Base-by-base conservation (phyloP, 495 filamentous ascomycete species). In the Chaetomium tenue region DNA sequence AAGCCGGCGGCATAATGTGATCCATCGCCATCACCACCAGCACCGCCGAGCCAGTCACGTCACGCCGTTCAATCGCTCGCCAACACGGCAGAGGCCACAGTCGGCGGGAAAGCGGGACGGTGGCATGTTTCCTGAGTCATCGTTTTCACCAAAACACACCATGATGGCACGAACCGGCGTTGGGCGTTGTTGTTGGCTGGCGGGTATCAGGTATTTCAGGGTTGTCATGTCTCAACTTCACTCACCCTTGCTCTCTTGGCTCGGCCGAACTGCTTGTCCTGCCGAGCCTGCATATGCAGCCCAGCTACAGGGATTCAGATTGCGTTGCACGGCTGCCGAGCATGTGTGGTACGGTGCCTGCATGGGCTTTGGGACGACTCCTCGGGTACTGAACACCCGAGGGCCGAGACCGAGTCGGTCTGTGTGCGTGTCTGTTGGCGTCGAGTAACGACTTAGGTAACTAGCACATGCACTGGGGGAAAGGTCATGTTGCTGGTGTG, bases 331-430 rank as follows among this genome's bases (percentile, higher is more conserved):
- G 54, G 2, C 37, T 2, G 40, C 16, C 44, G 33, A 37, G 16
- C 18, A 37, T 15, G 40, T 60, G 25, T 60, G 42, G 44, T 33
- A 50, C 44, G 25, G 58, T 50, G 42, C 58, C 44, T 60, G 44
- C 58, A 39, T 60, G 55, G 11, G 28, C 28, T 25, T 50, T 18
- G 44, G 58, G n/a, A 60, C 28, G 28, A 26, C 58, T 30, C 33
- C 33, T 37, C 33, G 33, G 33, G 47, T n/a, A 60, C 16, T 37
- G 11, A 15, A 8, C 58, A 11, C 46, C 46, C 44, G 58, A 60
- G 44, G 28, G 28, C 58, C 58, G 57, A 47, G 6, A n/a, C 26
- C 52, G n/a, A 54, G 6, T n/a, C n/a, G n/a, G 28, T 2, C 3
- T 30, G 5, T n/a, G 18, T 23, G 18, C 1, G 0, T 26, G 16